Conservation (phyloP, 257 asterid species). For the Jasminum sambac region DNA sequence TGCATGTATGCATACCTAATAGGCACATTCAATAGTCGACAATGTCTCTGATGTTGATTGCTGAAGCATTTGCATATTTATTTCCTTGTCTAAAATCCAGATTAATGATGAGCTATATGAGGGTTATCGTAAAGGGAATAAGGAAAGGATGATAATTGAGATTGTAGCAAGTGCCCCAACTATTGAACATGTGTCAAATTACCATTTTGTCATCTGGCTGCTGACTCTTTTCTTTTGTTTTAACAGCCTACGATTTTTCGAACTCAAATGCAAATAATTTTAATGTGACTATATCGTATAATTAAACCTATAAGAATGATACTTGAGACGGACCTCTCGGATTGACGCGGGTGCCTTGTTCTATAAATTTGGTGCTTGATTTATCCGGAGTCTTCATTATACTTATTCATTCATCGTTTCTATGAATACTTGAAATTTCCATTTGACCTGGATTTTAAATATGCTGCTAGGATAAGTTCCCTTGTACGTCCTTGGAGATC, state of each 20-base stretch:
- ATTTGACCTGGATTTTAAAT: constrained; percentile 10
- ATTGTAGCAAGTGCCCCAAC: constrained; percentile 51
- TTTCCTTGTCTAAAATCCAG: constrained; percentile 37
- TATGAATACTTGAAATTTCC: constrained; percentile 2
- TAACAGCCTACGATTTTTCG: constrained; percentile 81
- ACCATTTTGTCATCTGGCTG: constrained; percentile 15
- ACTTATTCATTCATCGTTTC: constrained; percentile 17
- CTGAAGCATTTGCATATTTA: constrained; percentile 11
- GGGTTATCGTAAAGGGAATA: constrained; percentile 83
- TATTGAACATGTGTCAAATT: constrained; percentile 19
- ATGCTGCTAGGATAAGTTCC: background rate
- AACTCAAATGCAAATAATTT: constrained; percentile 63
- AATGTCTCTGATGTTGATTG: background rate
- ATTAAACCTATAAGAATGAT: constrained; percentile 78
- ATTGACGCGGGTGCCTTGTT: constrained; percentile 88
- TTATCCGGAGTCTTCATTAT: constrained; percentile 23
- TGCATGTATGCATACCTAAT: background rate
- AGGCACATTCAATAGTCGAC: background rate
- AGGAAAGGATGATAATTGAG: constrained; percentile 69
- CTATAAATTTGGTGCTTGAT: constrained; percentile 79
- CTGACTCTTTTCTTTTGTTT: constrained; percentile 25
- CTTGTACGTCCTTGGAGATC: constrained; percentile 5
- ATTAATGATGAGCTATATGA: constrained; percentile 78
- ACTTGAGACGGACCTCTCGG: constrained; percentile 57
- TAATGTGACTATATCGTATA: constrained; percentile 87